These are phyloP conservation scores for Plasmodium billcollinsi DNA, from an alignment of 169 alveolate species.

Conservation along the genomic window DNA sequence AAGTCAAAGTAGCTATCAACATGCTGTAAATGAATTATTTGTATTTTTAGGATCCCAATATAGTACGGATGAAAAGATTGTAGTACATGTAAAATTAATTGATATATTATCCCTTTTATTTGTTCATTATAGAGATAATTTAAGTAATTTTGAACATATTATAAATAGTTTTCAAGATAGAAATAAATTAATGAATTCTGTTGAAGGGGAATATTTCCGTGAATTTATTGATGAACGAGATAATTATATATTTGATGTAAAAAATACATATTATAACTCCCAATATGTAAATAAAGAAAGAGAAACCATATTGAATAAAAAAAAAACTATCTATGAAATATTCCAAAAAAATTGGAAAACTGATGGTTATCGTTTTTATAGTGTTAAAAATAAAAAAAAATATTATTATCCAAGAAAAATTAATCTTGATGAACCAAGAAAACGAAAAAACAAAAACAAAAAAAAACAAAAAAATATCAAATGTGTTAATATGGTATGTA, in stretches of 20 bases:
- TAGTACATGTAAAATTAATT: conserved; percentile 49
- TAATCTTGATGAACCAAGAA: not conserved
- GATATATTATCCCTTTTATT: conserved; percentile 60
- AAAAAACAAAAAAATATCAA: not conserved
- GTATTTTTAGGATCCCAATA: conserved; percentile 69
- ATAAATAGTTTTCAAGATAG: conserved; percentile 76
- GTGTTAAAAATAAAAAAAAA: conserved; percentile 34
- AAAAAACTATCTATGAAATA: conserved; percentile 47
- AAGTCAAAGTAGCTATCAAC: conserved; percentile 33
- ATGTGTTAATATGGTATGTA: conserved; percentile 27
- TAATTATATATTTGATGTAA: conserved; percentile 37
- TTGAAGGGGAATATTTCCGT: conserved; percentile 57
- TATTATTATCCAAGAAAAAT: conserved; percentile 42
- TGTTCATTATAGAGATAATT: conserved; percentile 46
- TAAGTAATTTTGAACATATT: conserved; percentile 49
- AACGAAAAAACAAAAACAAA: not conserved
- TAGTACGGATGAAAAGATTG: conserved; percentile 54
- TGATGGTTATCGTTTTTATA: conserved; percentile 62
- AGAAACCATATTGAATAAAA: conserved; percentile 39
- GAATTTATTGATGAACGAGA: conserved; percentile 65
- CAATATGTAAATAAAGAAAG: conserved; percentile 22
- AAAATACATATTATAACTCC: conserved; percentile 25
- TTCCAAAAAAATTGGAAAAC: conserved; percentile 62
- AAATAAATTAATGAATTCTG: conserved; percentile 50
- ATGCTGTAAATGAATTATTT: conserved; percentile 38